Base-by-base conservation (phyloP, 2,329 filamentous ascomycete species). In the Monosporascus sp. region DNA sequence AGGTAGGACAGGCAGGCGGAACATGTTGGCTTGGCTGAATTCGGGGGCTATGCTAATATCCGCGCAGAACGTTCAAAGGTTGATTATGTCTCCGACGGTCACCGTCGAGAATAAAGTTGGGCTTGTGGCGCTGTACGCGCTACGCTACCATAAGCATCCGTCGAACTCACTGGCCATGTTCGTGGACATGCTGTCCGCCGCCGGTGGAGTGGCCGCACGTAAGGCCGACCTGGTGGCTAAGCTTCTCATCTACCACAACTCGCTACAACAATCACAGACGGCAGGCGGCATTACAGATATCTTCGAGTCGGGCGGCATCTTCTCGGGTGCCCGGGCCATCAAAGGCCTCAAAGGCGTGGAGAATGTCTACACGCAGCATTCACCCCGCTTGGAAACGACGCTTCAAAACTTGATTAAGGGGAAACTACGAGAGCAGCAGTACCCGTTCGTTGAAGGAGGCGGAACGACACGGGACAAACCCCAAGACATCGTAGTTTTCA, bases 341-440 rank as follows among this genome's bases (percentile, higher is more conserved):
- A 96, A 96, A 66, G 94, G 94, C 0, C 78, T 99, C 16, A 97
- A 97, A 67, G 94, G 94, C 2, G 94, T 99, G 1, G 95, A 99
- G 70, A 99, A 99, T 63, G 94, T 99, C 27, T 99, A 99, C 70
- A 99, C 94, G 0, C 95, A 99, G 69, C 94, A 99, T 70, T 95
- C 91, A 6, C 91, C 95, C 0, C 80, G 91, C 22, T 72, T 99
- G 17, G 92, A 97, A 69, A 82, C 82, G 24, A 97, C 91, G 0
- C 74, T 99, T 19, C 93, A 97, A 67, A 93, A 93, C 63, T 77
- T 99, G 50, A 92, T 97, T 74, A 97, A 96, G 68, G 95, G 94
- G 0, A 84, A 89, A 31, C 73, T 99, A 54, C 88, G 85, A 63
- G 90, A 96, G 64, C 83, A 91, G 59, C 84, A 94, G 57, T 97